Base-by-base conservation (phyloP, 2,329 filamentous ascomycete genomes). In the Amesomyces nigricolor region DNA sequence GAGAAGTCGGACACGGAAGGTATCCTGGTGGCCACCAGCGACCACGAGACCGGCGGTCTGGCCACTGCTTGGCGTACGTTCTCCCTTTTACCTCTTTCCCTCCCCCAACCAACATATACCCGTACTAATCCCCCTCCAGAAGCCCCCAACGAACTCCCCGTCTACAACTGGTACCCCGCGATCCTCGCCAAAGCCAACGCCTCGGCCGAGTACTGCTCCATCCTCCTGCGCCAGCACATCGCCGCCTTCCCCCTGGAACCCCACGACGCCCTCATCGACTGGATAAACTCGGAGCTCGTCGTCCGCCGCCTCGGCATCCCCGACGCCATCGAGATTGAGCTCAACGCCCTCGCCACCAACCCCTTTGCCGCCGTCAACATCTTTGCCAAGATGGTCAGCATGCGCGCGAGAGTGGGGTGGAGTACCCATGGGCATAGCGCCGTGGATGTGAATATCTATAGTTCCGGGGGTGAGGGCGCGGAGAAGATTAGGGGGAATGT, bases 381-480 rank as follows among this genome's bases (percentile, higher is more conserved):
- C 2, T 88, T 97, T 67, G 85, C 91, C 0, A 85, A 89, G 66
- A 92, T 99, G 75, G 82, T 97, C 63, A 95, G 89, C 63, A 80
- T 88, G 4, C 83, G 94, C 58, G 89, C 91, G 1, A 90, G 95
- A 67, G 82, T 96, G 43, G 95, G 94, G 13, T 99, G 94, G 94
- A 86, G 82, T 61, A 96, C 91, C 0, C 92, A 96, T 69, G 94
- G 94, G 29, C 94, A 99, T 73, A 88, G 86, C 17, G 94, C 87
- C 50, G 91, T 94, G 7, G 94, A 99, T 68, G 94, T 99, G 47
- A 99, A 99, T 71, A 89, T 99, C 62, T 99, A 97, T 73, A 87
- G 88, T 51, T 91, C 88, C 0, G 78, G 78, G 45, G 85, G 88
- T 3, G 78, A 81, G 0, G 78, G 81, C 38, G 81, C 85, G 0